Base-by-base conservation (phyloP, 1,284 basidiomycete species). In the Fistulina hepatica region DNA sequence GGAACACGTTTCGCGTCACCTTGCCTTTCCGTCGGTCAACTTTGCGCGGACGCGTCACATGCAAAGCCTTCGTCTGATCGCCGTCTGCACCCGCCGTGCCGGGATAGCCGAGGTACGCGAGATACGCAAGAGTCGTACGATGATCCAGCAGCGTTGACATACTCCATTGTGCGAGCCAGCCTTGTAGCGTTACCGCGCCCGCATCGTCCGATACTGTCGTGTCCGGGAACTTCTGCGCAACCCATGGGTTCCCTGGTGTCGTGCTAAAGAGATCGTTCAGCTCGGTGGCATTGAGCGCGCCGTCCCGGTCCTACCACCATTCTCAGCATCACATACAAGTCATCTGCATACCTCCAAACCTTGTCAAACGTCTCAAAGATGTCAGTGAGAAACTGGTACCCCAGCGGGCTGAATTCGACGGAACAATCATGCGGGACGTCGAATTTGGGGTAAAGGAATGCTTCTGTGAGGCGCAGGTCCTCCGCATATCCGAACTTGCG, bases 81-180 rank as follows among this genome's bases (percentile, higher is more conserved):
- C 80, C 75, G 22, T 71, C 69, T n/a, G n/a, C n/a, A n/a, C n/a
- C n/a, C n/a, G n/a, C n/a, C n/a, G n/a, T n/a, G n/a, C n/a, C n/a
- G 0, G 83, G 78, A 55, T 90, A 93, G 26, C 86, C 90, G 23
- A 93, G 69, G 54, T 97, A 95, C 12, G 93, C 93, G n/a, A 98
- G 80, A 57, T 97, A 97, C 17, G 90, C 84, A 16, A 98, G 66
- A 0, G 94, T 95, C 16, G 84, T 86, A 54, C 80, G 82, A 51
- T 93, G 82, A 52, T 97, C 89, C 12, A 98, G 70, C 2, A 98
- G 67, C 1, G 94, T 98, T 1, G 92, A 95, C 93, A 97, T 97
- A 55, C 91, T 95, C 94, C 94, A 98, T 56, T 97, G 93, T 17
- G 94, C 94, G 12, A 98, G 66, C 94, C 94, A 98, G 6, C 91